Percentiles rank a stretch among this genome's conserved stretches.
phyloP scores from a whole-genome alignment of 1,284 basidiomycete species.

The Wolfiporia cocos region DNA sequence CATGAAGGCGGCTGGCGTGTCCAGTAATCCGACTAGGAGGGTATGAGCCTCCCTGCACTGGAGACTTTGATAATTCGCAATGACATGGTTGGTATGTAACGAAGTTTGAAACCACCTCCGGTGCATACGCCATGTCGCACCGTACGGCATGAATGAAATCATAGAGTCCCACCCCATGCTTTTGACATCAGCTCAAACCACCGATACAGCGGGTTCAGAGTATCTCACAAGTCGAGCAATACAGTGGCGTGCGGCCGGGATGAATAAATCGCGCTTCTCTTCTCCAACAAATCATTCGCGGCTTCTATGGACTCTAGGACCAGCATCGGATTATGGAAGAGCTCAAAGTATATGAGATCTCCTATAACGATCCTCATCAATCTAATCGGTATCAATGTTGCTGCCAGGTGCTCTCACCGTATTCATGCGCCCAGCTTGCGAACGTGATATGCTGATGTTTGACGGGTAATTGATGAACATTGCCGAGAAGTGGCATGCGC shows the following conservation, averaged over 20 bases:
- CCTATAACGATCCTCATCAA: constrained; percentile 6
- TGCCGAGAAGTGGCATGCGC: constrained; percentile 3
- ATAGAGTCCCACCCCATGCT: constrained; percentile 24
- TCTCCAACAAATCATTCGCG: constrained; percentile 17
- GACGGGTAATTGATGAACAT: constrained; percentile 4
- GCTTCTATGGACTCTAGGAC: constrained; percentile 16
- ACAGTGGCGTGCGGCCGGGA: constrained; percentile 9
- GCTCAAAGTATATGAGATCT: constrained; percentile 15
- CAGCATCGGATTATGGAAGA: constrained; percentile 14
- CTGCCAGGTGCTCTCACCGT: constrained; percentile 13
- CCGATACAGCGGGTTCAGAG: background rate
- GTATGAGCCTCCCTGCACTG: constrained; percentile 21
- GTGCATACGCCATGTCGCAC: constrained; percentile 24
- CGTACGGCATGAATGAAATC: constrained; percentile 21
- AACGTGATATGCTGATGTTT: constrained; percentile 4
- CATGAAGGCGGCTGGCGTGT: constrained; percentile 17
- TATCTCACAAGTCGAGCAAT: constrained; percentile 4
- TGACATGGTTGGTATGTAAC: constrained; percentile 18
- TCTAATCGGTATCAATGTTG: background rate
- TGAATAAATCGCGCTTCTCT: constrained; percentile 14
- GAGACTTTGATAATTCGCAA: constrained; percentile 18
- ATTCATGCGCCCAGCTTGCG: constrained; percentile 15
- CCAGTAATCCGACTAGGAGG: constrained; percentile 20
- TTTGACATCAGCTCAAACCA: background rate
- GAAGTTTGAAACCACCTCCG: constrained; percentile 24